A percentile compares a stretch with the other conserved stretches of the same genome.
Conservation (phyloP, 176 grass and related monocot genomes). For the Carex myosuroides region DNA sequence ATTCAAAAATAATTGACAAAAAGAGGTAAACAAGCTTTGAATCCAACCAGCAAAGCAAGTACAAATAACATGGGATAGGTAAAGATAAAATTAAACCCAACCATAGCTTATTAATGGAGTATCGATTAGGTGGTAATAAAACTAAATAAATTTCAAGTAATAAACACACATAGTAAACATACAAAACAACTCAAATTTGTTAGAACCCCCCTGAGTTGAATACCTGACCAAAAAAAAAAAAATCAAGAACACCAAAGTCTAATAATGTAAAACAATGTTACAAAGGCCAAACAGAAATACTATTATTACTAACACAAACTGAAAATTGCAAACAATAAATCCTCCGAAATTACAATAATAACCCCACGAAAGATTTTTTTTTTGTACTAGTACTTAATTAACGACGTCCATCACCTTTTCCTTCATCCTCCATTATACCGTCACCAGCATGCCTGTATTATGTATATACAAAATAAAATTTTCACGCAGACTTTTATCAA, state of each 20-base stretch:
- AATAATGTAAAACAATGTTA: constrained; percentile 1
- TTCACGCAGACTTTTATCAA: neutral
- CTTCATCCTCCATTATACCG: constrained; percentile 39
- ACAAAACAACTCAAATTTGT: constrained; percentile 15
- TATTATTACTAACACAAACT: constrained; percentile 16
- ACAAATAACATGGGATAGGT: too few relatives aligned
- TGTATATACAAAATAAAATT: neutral
- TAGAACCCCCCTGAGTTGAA: constrained; percentile 16
- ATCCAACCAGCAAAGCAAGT: neutral
- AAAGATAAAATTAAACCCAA: neutral
- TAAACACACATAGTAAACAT: neutral
- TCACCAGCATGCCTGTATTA: constrained; percentile 35
- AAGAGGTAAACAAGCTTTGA: neutral
- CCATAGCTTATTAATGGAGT: neutral
- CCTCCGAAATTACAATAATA: constrained; percentile 12
- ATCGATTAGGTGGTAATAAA: neutral
- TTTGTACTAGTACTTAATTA: constrained; percentile 20
- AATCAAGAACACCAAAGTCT: constrained; percentile 2
- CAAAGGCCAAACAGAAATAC: neutral
- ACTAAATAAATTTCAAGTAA: neutral
- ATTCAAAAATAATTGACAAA: neutral
- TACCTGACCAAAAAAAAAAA: constrained; percentile 5
- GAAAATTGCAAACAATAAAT: constrained; percentile 9
- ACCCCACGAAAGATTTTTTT: neutral
- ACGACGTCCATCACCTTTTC: constrained; percentile 21